phyloP scores from a whole-genome alignment of 1,139 yeast genomes.

The Yamadazyma taylorii region DNA sequence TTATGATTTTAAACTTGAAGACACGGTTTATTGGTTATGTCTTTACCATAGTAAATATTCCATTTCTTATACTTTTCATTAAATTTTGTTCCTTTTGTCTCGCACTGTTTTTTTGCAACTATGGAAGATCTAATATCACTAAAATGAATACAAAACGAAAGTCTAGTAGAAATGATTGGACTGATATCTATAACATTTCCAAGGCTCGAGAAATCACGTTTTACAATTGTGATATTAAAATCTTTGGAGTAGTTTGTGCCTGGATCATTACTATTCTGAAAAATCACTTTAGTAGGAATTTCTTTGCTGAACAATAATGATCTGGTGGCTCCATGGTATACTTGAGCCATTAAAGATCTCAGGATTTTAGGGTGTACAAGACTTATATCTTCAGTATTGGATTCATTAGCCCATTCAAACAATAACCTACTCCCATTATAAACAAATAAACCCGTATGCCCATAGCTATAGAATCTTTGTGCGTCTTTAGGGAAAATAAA shows the following conservation, averaged over 20 bases:
- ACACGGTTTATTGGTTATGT: slow-evolving; percentile 57
- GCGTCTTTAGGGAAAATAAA: slow-evolving; percentile 61
- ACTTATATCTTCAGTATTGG: slow-evolving; percentile 24
- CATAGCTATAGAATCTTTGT: slow-evolving; percentile 50
- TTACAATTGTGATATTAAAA: slow-evolving; percentile 33
- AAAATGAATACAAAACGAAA: slow-evolving; percentile 64
- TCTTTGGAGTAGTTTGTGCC: slow-evolving; percentile 29
- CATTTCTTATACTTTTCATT: slow-evolving; percentile 55
- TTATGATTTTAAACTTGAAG: slow-evolving; percentile 1
- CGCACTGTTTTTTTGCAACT: slow-evolving; percentile 52
- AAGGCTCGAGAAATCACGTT: slow-evolving; percentile 51
- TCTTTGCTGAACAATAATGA: slow-evolving; percentile 32
- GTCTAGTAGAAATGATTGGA: slow-evolving; percentile 65
- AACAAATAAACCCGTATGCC: slow-evolving; percentile 54
- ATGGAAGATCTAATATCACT: slow-evolving; percentile 65
- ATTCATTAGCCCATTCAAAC: slow-evolving; percentile 40
- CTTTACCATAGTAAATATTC: slow-evolving; percentile 68
- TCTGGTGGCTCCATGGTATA: slow-evolving; percentile 33
- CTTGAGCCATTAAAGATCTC: slow-evolving; percentile 27
- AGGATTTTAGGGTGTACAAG: slow-evolving; percentile 34
- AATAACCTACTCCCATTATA: slow-evolving; percentile 56
- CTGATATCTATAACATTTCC: slow-evolving; percentile 65
- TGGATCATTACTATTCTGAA: slow-evolving; percentile 21
- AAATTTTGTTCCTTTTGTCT: slow-evolving; percentile 34
- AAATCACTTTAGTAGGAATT: slow-evolving; percentile 18